Base-by-base conservation (phyloP, 2,329 filamentous ascomycete species). In the Talaromyces sp. region DNA sequence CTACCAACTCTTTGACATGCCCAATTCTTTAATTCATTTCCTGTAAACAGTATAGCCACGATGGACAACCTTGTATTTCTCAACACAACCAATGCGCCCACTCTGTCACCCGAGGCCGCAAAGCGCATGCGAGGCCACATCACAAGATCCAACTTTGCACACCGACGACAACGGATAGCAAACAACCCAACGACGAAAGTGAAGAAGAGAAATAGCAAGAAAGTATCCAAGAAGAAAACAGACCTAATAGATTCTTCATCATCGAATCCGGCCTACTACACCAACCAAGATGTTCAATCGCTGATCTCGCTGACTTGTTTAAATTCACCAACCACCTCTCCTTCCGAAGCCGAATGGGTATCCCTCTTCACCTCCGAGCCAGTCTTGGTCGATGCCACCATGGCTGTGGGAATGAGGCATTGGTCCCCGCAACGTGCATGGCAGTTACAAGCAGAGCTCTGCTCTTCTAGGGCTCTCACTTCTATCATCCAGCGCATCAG, bases 341-440 rank as follows among this genome's bases (percentile, higher is more conserved):
- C 25, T 2, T 33, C 25, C 16, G 70, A 72, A 61, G 65, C 65
- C 5, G 66, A 63, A 2, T 72, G 70, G 70, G 60, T 69, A 28
- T 33, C 65, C 12, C 62, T 71, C 12, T 62, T 72, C 40, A 61
- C 62, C 35, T 70, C 70, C 3, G 68, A 72, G 28, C 67, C 66
- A 2, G 68, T 65, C 5, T 58, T 71, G 11, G 50, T 68, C 11
- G 68, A 72, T 60, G 64, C 69, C 9, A 63, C 70, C 3, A 61
- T 72, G 64, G 68, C 68, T 7, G 56, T 69, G 9, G 68, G 67
- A 6, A 40, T 65, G 31, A 66, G 68, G 9, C 65, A 68, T 33
- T 70, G 65, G 68, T 69, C 69, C 3, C 68, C 67, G 12, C 63
- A 65, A 3, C 16, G 18, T 21, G 28, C 39, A 9, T 70, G 63